Base-by-base conservation (phyloP, 2,329 filamentous ascomycete genomes). In the Delphinella strobiligena region DNA sequence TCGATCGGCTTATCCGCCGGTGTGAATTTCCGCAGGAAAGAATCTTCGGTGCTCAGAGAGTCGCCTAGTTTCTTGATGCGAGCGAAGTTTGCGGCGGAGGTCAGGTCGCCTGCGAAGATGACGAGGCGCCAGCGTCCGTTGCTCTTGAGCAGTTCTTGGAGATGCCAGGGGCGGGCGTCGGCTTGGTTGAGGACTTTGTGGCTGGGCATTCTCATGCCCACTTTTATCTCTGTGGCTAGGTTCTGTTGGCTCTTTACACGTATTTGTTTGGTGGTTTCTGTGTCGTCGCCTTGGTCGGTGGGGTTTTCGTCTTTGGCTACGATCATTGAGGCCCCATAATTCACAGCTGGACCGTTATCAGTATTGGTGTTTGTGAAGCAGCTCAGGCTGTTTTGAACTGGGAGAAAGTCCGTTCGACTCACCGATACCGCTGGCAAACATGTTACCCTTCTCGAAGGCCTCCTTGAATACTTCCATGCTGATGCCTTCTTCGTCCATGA, bases 401-500 rank as follows among this genome's bases (percentile, higher is more conserved):
- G n/a, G n/a, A n/a, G n/a, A n/a, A n/a, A n/a, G n/a, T n/a, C n/a
- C n/a, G n/a, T n/a, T n/a, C n/a, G n/a, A n/a, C n/a, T n/a, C n/a
- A n/a, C 59, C 67, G 4, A 69, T 57, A 0, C 75, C 75, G 12
- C 67, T 70, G 3, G 74, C 68, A 51, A 81, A 81, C 49, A 73
- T 45, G 46, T 74, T 74, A 1, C 73, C 72, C 47, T 75, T 74
- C 19, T 69, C 50, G 47, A 81, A 79, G 0, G 69, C 70, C 0
- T 70, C 56, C 47, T 78, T 75, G 61, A 82, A 81, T 24, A 71
- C 72, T 0, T 69, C 66, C 71, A 80, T 75, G 46, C 62, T 73
- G 40, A 80, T 70, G 0, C 76, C 75, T 35, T 70, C 69, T 43
- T 71, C 69, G 46, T 80, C 74, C 58, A 73, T 67, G 17, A 74